Evolutionary conservation across 148 eudicot genomes (phyloP), one percentile per base, ranked within the genome.

Genomic region (Limonium bicolor): DNA sequence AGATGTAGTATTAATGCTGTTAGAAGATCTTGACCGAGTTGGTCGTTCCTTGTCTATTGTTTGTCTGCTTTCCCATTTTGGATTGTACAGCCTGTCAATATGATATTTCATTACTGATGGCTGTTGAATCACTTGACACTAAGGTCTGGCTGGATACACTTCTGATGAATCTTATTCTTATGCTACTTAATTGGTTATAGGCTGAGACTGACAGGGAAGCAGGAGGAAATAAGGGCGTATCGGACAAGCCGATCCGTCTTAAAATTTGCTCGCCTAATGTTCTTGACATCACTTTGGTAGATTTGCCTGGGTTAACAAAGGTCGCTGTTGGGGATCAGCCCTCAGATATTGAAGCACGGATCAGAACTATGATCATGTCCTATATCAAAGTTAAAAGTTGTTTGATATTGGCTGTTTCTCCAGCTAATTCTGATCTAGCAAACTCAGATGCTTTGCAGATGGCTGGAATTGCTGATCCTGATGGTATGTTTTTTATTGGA

Each of bases 241-340:
- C 77, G 24, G 96, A 86, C 59, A 82, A 73, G 70, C 87, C 72
- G 55, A 82, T 86, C 28, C 84, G 94, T 15, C 63, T 86, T 7
- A 82, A 86, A 70, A 86, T 78, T 27, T 73, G 68, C 55, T 86
- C 96, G 7, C 94, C 96, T 2, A 82, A 73, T 66, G 96, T 82
- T 71, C 88, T 86, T 41, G 88, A 86, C 58, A 82, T 86, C 30
- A 86, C 94, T 34, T 69, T 86, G 46, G 96, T 86, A 31, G 96
- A 86, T 64, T 76, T 86, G 43, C 94, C 96, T 0, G 96, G 96
- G 13, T 45, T 86, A 50, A 86, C 96, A 15, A 86, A 78, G 63
- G 96, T 86, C 60, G 94, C 96, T 38, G 96, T 86, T 56, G 96
- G 96, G 59, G 96, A 86, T 50, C 96, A 86, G 62, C 96, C 94